phyloP scores from a whole-genome alignment of 768 basidiomycete genomes.

The Amanita rubescens region DNA sequence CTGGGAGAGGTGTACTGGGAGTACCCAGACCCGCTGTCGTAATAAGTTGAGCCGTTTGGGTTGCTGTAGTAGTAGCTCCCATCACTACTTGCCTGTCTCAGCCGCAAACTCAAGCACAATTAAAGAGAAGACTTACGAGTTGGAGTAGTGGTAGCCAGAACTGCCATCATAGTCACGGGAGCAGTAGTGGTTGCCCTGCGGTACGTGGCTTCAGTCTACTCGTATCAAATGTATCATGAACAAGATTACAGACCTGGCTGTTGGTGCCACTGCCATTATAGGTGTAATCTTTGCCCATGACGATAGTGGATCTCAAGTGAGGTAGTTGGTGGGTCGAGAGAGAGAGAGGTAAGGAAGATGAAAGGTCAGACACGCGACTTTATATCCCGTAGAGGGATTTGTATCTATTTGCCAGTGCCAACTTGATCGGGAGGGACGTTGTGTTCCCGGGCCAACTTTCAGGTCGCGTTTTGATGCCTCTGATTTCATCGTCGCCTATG shows the following conservation, averaged over 20 bases:
- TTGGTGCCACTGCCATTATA: constrained; percentile 47
- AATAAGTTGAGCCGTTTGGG: constrained; percentile 53
- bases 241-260: constrained; percentile 29
- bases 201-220: background rate
- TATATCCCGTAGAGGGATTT: too few relatives aligned
- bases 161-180: constrained; percentile 38
- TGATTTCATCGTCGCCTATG: too few relatives aligned
- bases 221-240: background rate
- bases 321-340: too few relatives aligned
- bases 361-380: too few relatives aligned
- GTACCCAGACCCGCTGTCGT: constrained; percentile 41
- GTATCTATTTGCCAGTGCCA: too few relatives aligned
- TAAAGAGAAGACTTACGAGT: constrained; percentile 28
- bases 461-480: too few relatives aligned
- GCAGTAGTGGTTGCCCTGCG: constrained; percentile 57
- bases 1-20: constrained; percentile 44
- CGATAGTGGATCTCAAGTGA: too few relatives aligned
- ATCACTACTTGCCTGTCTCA: constrained; percentile 17
- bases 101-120: background rate
- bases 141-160: constrained; percentile 56
- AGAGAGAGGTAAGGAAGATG: too few relatives aligned
- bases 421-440: too few relatives aligned
- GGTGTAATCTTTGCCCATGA: constrained; percentile 24
- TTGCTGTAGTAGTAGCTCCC: constrained; percentile 62
- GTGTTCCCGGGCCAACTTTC: too few relatives aligned